phyloP scores from a whole-genome alignment of 106 monocot genomes.

The Narthecium ossifragum region DNA sequence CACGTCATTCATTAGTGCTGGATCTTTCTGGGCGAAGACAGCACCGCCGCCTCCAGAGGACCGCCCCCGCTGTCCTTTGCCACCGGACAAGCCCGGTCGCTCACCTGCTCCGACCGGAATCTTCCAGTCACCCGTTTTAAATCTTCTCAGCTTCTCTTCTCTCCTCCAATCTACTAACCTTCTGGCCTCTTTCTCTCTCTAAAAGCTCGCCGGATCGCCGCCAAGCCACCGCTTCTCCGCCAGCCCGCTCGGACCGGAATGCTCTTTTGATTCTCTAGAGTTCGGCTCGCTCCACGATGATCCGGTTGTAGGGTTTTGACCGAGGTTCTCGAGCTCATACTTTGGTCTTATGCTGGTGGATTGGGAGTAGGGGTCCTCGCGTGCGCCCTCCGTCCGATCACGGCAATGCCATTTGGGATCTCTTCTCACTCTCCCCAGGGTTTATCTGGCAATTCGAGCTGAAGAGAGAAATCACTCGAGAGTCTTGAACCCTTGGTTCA shows the following conservation, averaged over 20 bases:
- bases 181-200: neutral
- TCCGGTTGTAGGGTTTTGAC: neutral
- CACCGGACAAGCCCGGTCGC: neutral
- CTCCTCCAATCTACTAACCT: neutral
- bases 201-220: too few species aligned
- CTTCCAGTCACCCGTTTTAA: neutral
- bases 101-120: neutral
- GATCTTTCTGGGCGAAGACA: neutral
- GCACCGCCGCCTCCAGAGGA: neutral
- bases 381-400: too few species aligned
- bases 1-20: neutral
- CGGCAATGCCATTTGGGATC: too few species aligned
- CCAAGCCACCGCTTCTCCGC: neutral
- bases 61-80: neutral
- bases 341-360: neutral
- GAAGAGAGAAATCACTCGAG: too few species aligned
- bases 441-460: too few species aligned
- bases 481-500: neutral
- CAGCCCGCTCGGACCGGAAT: neutral
- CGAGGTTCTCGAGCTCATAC: neutral
- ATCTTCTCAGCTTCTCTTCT: neutral
- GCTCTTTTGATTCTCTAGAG: neutral
- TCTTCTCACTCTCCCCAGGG: too few species aligned
- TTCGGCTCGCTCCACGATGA: neutral
- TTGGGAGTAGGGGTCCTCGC: neutral